Conservation (phyloP, 768 basidiomycete genomes). For the Obba rivulosa region DNA sequence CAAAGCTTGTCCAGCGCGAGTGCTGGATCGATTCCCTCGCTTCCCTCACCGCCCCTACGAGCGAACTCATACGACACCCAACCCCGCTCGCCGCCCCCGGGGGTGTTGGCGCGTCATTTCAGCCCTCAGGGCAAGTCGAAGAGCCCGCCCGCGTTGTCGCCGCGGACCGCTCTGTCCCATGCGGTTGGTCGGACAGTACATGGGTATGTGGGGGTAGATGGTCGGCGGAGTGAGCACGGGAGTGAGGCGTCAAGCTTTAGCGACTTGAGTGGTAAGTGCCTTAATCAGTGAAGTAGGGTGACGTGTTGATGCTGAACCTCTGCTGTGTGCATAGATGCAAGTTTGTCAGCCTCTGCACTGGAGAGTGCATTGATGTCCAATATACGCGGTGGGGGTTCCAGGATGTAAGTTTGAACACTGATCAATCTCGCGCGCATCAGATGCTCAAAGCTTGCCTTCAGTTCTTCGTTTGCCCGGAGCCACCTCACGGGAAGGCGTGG, state of each 20-base stretch:
- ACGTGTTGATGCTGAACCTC: background rate
- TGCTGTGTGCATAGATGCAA: constrained; percentile 44
- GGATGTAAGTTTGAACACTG: constrained; percentile 67
- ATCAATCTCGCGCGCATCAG: background rate
- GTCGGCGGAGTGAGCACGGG: constrained; percentile 55
- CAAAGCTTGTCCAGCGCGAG: constrained; percentile 71
- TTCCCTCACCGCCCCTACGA: constrained; percentile 64
- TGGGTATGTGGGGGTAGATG: background rate
- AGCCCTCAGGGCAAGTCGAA: constrained; percentile 53
- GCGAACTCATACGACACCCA: constrained; percentile 34
- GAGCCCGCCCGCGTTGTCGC: constrained; percentile 56
- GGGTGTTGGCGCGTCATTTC: constrained; percentile 13
- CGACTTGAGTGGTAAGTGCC: constrained; percentile 69
- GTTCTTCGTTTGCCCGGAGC: constrained; percentile 20
- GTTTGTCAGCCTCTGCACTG: constrained; percentile 72
- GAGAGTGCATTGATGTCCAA: constrained; percentile 80
- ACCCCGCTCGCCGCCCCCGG: constrained; percentile 5
- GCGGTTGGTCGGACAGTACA: constrained; percentile 22
- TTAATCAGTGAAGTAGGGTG: background rate
- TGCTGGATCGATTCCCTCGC: constrained; percentile 73
- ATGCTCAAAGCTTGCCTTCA: constrained; percentile 25
- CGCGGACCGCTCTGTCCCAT: constrained; percentile 48
- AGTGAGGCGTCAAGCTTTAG: constrained; percentile 83
- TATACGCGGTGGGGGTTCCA: constrained; percentile 58
- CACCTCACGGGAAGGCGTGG: constrained; percentile 9